Conservation (phyloP, 371 early-diverging fungal genomes). For the Mortierella sp. region DNA sequence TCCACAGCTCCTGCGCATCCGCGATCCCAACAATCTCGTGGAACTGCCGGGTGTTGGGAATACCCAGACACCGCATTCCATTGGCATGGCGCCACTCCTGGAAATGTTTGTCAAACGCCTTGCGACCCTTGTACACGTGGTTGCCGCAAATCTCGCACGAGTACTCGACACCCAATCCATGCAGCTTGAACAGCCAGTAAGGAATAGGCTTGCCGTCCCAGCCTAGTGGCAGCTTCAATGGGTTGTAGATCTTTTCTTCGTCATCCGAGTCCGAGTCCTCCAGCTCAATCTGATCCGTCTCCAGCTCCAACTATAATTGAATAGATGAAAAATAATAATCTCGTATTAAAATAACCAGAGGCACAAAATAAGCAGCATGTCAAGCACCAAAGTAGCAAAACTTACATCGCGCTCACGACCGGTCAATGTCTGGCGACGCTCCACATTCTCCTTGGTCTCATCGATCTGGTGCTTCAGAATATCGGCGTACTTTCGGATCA, state of each 20-base stretch:
- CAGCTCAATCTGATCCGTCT: slow-evolving; percentile 79
- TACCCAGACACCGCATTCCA: slow-evolving; percentile 95
- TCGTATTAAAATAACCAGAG: not conserved
- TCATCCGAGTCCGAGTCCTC: slow-evolving; percentile 88
- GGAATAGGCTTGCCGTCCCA: slow-evolving; percentile 99
- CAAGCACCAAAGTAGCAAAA: not conserved
- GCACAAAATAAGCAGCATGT: not conserved
- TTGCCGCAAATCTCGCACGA: slow-evolving; percentile 98
- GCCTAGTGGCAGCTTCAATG: slow-evolving; percentile 95
- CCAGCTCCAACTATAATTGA: slow-evolving; percentile 75
- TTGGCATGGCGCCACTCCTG: slow-evolving; percentile 96
- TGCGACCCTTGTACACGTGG: slow-evolving; percentile 96
- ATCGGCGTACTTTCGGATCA: slow-evolving; percentile 74
- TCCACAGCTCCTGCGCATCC: slow-evolving; percentile 92
- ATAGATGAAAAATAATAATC: not conserved
- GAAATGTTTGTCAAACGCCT: slow-evolving; percentile 97
- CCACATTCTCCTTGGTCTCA: slow-evolving; percentile 90
- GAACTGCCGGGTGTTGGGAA: slow-evolving; percentile 94
- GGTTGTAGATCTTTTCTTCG: slow-evolving; percentile 95
- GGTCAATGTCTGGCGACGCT: slow-evolving; percentile 95
- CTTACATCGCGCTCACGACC: slow-evolving; percentile 84
- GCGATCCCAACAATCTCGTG: slow-evolving; percentile 94
- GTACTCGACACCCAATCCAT: slow-evolving; percentile 96
- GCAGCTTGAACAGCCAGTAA: slow-evolving; percentile 98
- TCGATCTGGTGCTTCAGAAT: slow-evolving; percentile 73